A percentile compares a stretch with the other conserved stretches of the same genome.
Conservation (phyloP, 2,329 filamentous ascomycete genomes). For the Penicillium sp. region DNA sequence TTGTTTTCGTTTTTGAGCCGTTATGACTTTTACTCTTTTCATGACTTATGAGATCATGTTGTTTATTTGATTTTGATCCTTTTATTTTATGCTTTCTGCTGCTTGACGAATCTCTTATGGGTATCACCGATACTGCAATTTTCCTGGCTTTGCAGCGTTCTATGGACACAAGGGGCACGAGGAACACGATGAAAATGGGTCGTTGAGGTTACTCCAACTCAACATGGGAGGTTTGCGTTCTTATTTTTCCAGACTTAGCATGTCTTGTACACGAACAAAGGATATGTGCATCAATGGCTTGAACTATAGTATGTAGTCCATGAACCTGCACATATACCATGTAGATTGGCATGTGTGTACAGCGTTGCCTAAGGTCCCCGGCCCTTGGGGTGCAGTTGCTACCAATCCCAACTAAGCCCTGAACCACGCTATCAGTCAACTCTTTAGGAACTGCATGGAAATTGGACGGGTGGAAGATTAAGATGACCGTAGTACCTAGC, state of each 20-base stretch:
- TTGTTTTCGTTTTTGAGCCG: not conserved
- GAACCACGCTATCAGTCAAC: no score
- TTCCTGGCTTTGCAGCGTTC: not conserved
- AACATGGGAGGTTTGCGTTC: not conserved
- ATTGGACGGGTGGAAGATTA: no score
- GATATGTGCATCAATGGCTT: not conserved
- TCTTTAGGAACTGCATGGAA: no score
- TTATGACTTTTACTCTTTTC: not conserved
- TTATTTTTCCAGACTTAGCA: not conserved
- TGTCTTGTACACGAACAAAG: constrained; percentile 1
- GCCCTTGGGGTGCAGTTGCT: no score
- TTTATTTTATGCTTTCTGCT: not conserved
- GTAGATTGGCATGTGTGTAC: not conserved
- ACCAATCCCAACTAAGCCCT: no score
- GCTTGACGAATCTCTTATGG: not conserved
- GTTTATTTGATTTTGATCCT: not conserved
- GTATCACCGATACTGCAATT: not conserved
- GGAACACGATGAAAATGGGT: not conserved
- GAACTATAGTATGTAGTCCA: not conserved
- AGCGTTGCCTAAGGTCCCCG: no score
- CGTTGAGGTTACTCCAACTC: not conserved
- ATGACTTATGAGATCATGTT: constrained; percentile 14
- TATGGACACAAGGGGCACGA: not conserved
- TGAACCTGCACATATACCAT: not conserved
- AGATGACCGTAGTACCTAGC: no score